phyloP scores from a whole-genome alignment of 2,329 filamentous ascomycete species.

The Sclerotinia glacialis region DNA sequence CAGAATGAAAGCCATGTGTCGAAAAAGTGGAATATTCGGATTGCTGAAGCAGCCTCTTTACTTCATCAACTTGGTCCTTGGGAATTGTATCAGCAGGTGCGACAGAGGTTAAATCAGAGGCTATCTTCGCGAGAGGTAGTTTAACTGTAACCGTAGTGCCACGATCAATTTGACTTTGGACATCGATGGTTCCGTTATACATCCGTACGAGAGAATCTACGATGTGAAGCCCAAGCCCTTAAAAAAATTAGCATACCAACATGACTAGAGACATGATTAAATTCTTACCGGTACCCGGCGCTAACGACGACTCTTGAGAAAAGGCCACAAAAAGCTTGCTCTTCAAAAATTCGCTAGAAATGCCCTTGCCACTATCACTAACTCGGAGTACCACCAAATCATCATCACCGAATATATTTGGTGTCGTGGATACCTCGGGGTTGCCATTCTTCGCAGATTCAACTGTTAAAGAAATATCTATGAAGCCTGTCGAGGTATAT shows the following conservation, averaged over 20 bases:
- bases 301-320: constrained; percentile 57
- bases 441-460: constrained; percentile 16
- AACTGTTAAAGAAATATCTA: constrained; percentile 40
- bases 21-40: constrained; percentile 9
- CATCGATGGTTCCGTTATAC: constrained; percentile 56
- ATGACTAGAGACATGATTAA: too few relatives aligned
- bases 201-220: constrained; percentile 57
- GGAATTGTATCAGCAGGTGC: neutral
- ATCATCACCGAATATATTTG: neutral
- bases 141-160: constrained; percentile 54
- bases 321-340: constrained; percentile 59
- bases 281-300: constrained; percentile 52
- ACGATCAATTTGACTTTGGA: constrained; percentile 50
- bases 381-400: constrained; percentile 44
- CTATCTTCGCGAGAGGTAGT: constrained; percentile 19
- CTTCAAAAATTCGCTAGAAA: constrained; percentile 58
- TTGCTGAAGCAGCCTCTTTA: constrained; percentile 4
- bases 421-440: neutral
- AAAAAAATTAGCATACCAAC: neutral
- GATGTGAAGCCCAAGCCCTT: constrained; percentile 54
- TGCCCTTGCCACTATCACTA: constrained; percentile 60
- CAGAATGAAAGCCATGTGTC: constrained; percentile 11
- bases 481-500: constrained; percentile 52
- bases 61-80: constrained; percentile 6
- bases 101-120: neutral